These are phyloP conservation scores for Colletotrichum tamarilloi DNA, from an alignment of 2,329 filamentous ascomycete species.

Conservation along the genomic window DNA sequence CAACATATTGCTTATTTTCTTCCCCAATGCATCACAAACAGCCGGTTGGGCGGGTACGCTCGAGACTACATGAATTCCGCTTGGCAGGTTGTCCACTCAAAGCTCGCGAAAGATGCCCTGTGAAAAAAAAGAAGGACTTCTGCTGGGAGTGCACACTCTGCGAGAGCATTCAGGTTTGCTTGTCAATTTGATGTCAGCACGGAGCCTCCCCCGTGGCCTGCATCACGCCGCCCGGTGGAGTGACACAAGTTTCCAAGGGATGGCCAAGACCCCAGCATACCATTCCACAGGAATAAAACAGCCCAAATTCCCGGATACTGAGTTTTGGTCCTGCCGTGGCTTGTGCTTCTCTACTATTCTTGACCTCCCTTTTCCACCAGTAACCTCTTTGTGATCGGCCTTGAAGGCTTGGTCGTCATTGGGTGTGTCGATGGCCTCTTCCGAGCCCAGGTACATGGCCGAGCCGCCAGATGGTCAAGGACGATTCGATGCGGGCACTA, in stretches of 20 bases:
- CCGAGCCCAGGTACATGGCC: slow-evolving; percentile 23
- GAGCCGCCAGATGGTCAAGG: slow-evolving; percentile 19
- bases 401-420: not conserved
- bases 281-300: not conserved
- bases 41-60: not conserved
- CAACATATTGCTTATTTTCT: slow-evolving; percentile 15
- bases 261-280: not conserved
- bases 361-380: not conserved
- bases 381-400: not conserved
- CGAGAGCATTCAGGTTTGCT: not conserved
- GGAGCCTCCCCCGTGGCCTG: not conserved
- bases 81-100: not conserved
- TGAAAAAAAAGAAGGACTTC: not conserved
- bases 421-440: slow-evolving; percentile 13
- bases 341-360: not conserved
- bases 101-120: not conserved
- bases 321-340: not conserved
- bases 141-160: not conserved
- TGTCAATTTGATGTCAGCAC: not conserved
- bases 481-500: slow-evolving; percentile 19
- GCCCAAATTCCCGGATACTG: not conserved
- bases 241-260: not conserved
- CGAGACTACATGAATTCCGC: not conserved
- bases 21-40: not conserved
- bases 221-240: not conserved